phyloP scores from a whole-genome alignment of 2,329 filamentous ascomycete species.

The Zopfia rhizophila region DNA sequence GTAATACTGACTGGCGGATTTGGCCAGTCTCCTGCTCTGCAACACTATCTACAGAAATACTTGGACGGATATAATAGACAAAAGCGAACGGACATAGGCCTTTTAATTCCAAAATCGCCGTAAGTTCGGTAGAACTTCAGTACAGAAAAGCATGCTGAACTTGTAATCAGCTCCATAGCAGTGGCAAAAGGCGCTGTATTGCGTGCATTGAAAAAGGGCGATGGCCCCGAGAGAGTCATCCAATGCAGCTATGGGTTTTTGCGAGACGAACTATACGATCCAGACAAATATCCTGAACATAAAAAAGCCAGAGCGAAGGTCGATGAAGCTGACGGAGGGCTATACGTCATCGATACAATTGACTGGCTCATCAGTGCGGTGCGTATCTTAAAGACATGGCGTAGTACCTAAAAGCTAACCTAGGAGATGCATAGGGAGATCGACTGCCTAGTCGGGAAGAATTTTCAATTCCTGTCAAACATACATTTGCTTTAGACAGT shows the following conservation, averaged over 20 bases:
- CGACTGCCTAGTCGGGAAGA: constrained; percentile 12
- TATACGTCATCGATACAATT: constrained; percentile 12
- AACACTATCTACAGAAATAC: constrained; percentile 29
- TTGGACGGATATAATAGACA: constrained; percentile 16
- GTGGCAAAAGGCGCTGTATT: constrained; percentile 42
- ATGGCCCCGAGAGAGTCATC: constrained; percentile 35
- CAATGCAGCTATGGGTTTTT: constrained; percentile 44
- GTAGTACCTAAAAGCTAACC: no score
- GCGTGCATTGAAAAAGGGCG: constrained; percentile 40
- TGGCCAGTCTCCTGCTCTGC: constrained; percentile 37
- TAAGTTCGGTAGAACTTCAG: constrained; percentile 8
- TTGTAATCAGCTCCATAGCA: constrained; percentile 11
- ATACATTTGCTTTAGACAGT: constrained; percentile 14
- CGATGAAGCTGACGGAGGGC: constrained; percentile 8
- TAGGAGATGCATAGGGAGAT: constrained; percentile 12
- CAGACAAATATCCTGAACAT: constrained; percentile 8
- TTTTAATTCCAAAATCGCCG: constrained; percentile 19
- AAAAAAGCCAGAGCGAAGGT: background rate
- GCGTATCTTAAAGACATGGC: background rate
- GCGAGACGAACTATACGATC: constrained; percentile 8
- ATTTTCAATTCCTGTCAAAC: constrained; percentile 12
- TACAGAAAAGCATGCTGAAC: constrained; percentile 12
- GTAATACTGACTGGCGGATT: constrained; percentile 47
- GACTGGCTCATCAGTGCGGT: constrained; percentile 13
- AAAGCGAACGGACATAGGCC: constrained; percentile 7